phyloP scores from a whole-genome alignment of 2,329 filamentous ascomycete species.

The Cytospora mali region DNA sequence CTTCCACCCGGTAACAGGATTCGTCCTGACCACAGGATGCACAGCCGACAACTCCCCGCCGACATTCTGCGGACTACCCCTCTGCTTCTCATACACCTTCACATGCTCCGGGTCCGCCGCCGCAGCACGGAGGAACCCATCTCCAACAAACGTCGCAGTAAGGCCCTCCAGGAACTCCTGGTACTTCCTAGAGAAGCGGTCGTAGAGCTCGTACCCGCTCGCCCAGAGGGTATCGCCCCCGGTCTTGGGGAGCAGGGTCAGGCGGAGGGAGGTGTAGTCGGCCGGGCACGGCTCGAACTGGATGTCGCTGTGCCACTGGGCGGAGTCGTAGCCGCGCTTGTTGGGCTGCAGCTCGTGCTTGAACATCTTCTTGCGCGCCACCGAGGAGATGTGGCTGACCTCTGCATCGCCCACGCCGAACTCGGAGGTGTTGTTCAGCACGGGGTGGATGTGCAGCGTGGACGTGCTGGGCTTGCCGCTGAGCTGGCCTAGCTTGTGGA shows the following conservation, averaged over 20 bases:
- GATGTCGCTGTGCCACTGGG: slow-evolving; percentile 56
- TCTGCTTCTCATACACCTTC: slow-evolving; percentile 38
- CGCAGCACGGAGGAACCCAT: slow-evolving; percentile 43
- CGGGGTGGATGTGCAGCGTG: slow-evolving; percentile 51
- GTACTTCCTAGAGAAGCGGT: slow-evolving; percentile 54
- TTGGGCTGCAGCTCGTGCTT: slow-evolving; percentile 31
- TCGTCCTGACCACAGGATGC: slow-evolving; percentile 36
- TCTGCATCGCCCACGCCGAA: slow-evolving; percentile 44
- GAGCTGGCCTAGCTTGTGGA: slow-evolving; percentile 50
- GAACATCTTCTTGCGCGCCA: slow-evolving; percentile 39
- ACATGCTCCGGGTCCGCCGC: slow-evolving; percentile 34
- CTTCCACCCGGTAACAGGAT: slow-evolving; percentile 37
- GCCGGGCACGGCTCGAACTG: slow-evolving; percentile 61
- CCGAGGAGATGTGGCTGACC: slow-evolving; percentile 49
- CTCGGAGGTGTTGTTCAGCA: slow-evolving; percentile 44
- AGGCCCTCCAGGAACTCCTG: slow-evolving; percentile 55
- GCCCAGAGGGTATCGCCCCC: slow-evolving; percentile 66
- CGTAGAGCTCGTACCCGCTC: slow-evolving; percentile 63
- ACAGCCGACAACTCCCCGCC: slow-evolving; percentile 30
- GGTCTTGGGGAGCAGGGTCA: slow-evolving; percentile 57
- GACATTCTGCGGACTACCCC: slow-evolving; percentile 34
- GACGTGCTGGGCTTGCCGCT: slow-evolving; percentile 51
- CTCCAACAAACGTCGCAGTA: slow-evolving; percentile 49
- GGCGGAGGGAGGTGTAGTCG: slow-evolving; percentile 63
- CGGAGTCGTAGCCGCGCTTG: slow-evolving; percentile 38